Evolutionary conservation across 768 basidiomycete genomes (phyloP), one percentile per base, ranked within the genome.

Genomic region (Suillus placidus): DNA sequence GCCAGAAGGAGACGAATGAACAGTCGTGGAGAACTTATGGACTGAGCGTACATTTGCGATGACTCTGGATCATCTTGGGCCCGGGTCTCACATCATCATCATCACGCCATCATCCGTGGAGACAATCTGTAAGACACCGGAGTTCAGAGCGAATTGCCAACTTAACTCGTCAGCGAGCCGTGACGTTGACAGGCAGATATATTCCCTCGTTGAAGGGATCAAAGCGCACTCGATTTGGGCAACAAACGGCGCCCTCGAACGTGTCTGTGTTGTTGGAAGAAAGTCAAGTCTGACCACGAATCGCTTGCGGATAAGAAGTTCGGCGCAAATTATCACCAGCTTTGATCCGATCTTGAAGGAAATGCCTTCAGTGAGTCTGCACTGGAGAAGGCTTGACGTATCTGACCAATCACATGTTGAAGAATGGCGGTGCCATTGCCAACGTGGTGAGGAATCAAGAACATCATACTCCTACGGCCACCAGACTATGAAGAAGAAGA

Each of bases 151-250:
- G 13, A 52, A 26, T 52, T 4, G 30, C 51, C 30, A 30, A 52
- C 51, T 52, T 52, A 30, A 52, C 30, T 30, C 16, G 30, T 30
- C 8, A 52, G 51, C 14, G 8, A 54, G 52, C 9, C 30, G 5
- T 18, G 30, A 32, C 18, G 3, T 54, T 18, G 30, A 32, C 52
- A 32, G 4, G 52, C 14, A 18, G 18, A 20, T 51, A 32, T 18
- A 54, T 54, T 52, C 30, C 51, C 51, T 32, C 16, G 4, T 30
- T 30, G 16, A 30, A 32, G 30, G 16, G 16, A 52, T 18, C 26
- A 30, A 30, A 52, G 73, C 66, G 72, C 74, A 49, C 70, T 77
- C 38, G 70, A 76, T 69, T 73, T 54, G 69, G 64, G 66, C 5
- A 60, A 70, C 47, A 71, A 69, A 34, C 34, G 0, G 12, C 34